phyloP scores from a whole-genome alignment of 495 filamentous ascomycete genomes.

The Penicillium macrosclerotiorum region DNA sequence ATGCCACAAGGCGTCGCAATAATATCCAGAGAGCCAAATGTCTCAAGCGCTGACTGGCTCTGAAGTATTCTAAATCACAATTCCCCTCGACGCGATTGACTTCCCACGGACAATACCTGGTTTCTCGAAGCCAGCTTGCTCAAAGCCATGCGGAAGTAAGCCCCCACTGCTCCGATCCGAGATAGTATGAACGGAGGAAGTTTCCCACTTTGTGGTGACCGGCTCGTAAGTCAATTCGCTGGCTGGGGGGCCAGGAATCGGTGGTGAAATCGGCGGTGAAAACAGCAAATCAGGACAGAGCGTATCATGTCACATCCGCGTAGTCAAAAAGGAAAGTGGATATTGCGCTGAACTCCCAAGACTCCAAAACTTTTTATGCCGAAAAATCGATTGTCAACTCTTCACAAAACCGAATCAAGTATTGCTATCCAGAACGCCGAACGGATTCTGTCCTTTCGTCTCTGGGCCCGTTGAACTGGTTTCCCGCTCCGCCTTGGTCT shows the following conservation, averaged over 20 bases:
- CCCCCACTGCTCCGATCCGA: too few relatives aligned
- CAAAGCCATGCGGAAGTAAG: too few relatives aligned
- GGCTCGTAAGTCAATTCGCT: neutral
- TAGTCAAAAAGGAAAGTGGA: constrained; percentile 4
- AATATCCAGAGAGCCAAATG: neutral
- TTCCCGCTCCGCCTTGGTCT: constrained; percentile 24
- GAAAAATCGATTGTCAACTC: constrained; percentile 7
- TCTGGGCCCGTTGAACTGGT: constrained; percentile 8
- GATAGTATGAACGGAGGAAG: too few relatives aligned
- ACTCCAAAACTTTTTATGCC: constrained; percentile 17
- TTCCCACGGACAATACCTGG: too few relatives aligned
- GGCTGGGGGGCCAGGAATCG: neutral
- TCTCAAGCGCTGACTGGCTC: too few relatives aligned
- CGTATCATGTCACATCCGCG: neutral
- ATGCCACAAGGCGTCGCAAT: constrained; percentile 3
- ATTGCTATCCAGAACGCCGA: constrained; percentile 32
- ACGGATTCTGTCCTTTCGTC: constrained; percentile 35
- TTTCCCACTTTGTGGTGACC: too few relatives aligned
- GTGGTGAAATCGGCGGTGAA: neutral
- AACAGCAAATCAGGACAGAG: neutral
- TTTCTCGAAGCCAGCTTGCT: too few relatives aligned
- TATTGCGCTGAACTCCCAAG: constrained; percentile 11
- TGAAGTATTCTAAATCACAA: too few relatives aligned
- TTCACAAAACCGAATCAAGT: constrained; percentile 17
- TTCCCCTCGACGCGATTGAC: too few relatives aligned